Percentiles rank a stretch among this genome's conserved stretches.
phyloP scores from a whole-genome alignment of 2,329 filamentous ascomycete genomes.

The Fusarium heterosporum region DNA sequence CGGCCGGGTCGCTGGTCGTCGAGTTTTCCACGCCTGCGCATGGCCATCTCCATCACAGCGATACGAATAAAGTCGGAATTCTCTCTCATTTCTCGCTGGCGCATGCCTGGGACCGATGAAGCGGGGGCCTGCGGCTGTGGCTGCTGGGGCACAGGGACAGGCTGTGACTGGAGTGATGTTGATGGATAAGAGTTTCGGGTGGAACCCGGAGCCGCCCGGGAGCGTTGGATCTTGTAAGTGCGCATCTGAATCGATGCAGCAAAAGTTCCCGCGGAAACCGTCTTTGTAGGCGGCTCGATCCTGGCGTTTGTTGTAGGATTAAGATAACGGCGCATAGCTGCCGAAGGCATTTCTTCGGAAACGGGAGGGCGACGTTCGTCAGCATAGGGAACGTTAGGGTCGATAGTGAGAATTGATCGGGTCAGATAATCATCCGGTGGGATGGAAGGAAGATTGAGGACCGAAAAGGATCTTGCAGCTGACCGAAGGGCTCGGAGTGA shows the following conservation, averaged over 20 bases:
- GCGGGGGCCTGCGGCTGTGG: conserved; percentile 50
- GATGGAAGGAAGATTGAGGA: conserved; percentile 71
- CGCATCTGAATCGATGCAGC: conserved; percentile 79
- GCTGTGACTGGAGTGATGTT: conserved; percentile 46
- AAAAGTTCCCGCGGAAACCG: conserved; percentile 57
- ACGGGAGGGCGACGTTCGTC: conserved; percentile 74
- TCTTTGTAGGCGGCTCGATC: conserved; percentile 48
- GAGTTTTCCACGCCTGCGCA: conserved; percentile 74
- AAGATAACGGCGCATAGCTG: conserved; percentile 74
- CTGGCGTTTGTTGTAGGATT: conserved; percentile 67
- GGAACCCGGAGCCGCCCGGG: conserved; percentile 54
- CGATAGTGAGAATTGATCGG: conserved; percentile 74
- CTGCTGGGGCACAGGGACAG: conserved; percentile 48
- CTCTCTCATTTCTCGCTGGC: conserved; percentile 76
- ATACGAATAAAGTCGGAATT: conserved; percentile 78
- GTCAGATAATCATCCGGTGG: conserved; percentile 75
- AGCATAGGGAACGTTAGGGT: conserved; percentile 73
- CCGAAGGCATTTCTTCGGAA: conserved; percentile 72
- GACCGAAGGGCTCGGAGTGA: conserved; percentile 73
- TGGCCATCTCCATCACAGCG: conserved; percentile 78
- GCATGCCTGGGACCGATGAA: conserved; percentile 59
- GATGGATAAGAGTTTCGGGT: conserved; percentile 50
- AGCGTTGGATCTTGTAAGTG: conserved; percentile 72
- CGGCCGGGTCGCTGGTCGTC: conserved; percentile 74
- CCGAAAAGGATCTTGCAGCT: conserved; percentile 72